phyloP scores from a whole-genome alignment of 768 basidiomycete genomes.

The Vararia minispora region DNA sequence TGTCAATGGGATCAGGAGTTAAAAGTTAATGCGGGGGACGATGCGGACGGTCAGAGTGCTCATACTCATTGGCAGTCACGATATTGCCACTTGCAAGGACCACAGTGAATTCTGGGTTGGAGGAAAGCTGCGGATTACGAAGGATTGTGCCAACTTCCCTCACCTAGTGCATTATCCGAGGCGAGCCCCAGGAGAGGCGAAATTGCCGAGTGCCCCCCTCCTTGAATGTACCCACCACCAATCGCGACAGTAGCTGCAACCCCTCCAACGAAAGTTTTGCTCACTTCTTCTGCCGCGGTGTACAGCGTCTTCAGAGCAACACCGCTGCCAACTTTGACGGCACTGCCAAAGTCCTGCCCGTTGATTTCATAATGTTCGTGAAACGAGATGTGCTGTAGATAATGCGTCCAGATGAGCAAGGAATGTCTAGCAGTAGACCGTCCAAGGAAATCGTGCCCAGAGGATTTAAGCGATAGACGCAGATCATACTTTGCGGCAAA shows the following conservation, averaged over 20 bases:
- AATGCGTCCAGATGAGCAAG: slow-evolving; percentile 31
- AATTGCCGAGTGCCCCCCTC: slow-evolving; percentile 17
- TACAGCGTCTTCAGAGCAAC: slow-evolving; percentile 13
- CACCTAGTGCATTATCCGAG: slow-evolving; percentile 18
- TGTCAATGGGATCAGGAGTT: slow-evolving; percentile 5
- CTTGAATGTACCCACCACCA: slow-evolving; percentile 18
- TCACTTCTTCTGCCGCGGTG: slow-evolving; percentile 9
- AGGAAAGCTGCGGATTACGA: neutral
- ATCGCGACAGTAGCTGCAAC: slow-evolving; percentile 14
- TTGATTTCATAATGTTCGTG: slow-evolving; percentile 13
- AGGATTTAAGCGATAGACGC: slow-evolving; percentile 22
- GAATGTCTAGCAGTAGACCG: slow-evolving; percentile 30
- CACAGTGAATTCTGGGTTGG: slow-evolving; percentile 1
- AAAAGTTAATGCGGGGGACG: neutral
- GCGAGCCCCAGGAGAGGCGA: slow-evolving; percentile 16
- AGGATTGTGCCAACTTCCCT: neutral
- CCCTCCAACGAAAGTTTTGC: slow-evolving; percentile 16
- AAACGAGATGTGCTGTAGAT: slow-evolving; percentile 25
- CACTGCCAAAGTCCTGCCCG: slow-evolving; percentile 16
- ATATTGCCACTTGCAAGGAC: slow-evolving; percentile 7
- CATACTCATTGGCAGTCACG: neutral
- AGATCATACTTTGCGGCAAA: slow-evolving; percentile 22
- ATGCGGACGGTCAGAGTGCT: slow-evolving; percentile 5
- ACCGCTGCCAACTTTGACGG: slow-evolving; percentile 16
- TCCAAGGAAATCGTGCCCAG: slow-evolving; percentile 32